phyloP scores from a whole-genome alignment of 768 basidiomycete species.

The Tylopilus rubrobrunneus region DNA sequence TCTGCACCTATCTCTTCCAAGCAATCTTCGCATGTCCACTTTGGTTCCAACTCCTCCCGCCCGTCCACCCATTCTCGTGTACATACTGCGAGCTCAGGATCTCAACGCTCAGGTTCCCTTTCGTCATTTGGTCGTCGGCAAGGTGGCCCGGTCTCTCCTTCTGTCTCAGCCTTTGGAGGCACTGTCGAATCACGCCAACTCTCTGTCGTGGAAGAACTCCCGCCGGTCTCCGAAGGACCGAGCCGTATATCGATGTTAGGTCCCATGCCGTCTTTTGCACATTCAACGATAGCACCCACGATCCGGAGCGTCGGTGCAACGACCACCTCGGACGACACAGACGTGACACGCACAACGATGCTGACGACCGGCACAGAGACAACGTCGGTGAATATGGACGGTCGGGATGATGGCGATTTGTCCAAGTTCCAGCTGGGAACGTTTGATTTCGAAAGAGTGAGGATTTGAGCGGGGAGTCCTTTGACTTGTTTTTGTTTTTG shows the following conservation, averaged over 20 bases:
- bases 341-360: slow-evolving; percentile 23
- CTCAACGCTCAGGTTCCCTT: slow-evolving; percentile 48
- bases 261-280: slow-evolving; percentile 32
- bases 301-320: slow-evolving; percentile 31
- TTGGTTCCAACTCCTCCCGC: slow-evolving; percentile 53
- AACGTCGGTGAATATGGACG: slow-evolving; percentile 8
- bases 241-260: slow-evolving; percentile 29
- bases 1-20: slow-evolving; percentile 50
- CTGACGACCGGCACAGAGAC: slow-evolving; percentile 15
- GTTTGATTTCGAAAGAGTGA: slow-evolving; percentile 23
- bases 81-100: slow-evolving; percentile 34
- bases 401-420: slow-evolving; percentile 1
- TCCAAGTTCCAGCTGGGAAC: slow-evolving; percentile 12
- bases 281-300: slow-evolving; percentile 26
- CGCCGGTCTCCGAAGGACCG: slow-evolving; percentile 5
- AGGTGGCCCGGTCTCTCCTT: slow-evolving; percentile 39
- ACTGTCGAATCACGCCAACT: slow-evolving; percentile 17
- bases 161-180: slow-evolving; percentile 47
- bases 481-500: not conserved
- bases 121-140: slow-evolving; percentile 49
- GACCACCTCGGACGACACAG: slow-evolving; percentile 30
- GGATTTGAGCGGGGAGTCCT: slow-evolving; percentile 1
- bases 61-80: slow-evolving; percentile 45
- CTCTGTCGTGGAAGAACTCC: slow-evolving; percentile 23
- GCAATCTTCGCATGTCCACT: slow-evolving; percentile 36